Evolutionary conservation across 495 filamentous ascomycete genomes (phyloP).

Genomic region (Aspergillus sclerotiicarbonarius): DNA sequence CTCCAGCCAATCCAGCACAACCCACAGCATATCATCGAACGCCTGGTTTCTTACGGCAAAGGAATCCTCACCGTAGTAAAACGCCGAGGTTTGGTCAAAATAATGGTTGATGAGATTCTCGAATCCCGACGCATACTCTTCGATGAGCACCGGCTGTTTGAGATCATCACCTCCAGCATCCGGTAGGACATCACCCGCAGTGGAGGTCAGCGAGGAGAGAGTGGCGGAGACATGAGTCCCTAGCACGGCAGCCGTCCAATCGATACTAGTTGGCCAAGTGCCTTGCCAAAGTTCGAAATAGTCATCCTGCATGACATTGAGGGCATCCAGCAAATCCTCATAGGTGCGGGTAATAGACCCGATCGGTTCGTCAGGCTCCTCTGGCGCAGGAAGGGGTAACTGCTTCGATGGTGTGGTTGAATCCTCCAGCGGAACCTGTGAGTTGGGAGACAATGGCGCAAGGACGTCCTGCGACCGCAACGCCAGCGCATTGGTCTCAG

Average conservation of each 20-base stretch:
- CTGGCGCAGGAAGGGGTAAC: conserved; percentile 9
- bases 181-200: conserved; percentile 26
- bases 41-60: conserved; percentile 75
- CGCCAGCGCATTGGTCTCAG: conserved; percentile 31
- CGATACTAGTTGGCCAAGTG: conserved; percentile 82
- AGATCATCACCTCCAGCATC: conserved; percentile 25
- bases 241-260: conserved; percentile 92
- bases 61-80: conserved; percentile 85
- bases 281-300: conserved; percentile 78
- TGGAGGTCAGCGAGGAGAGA: conserved; percentile 59
- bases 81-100: conserved; percentile 69
- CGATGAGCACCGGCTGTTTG: conserved; percentile 5
- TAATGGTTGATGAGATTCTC: conserved; percentile 81
- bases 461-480: conserved; percentile 28
- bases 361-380: conserved; percentile 6
- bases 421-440: conserved; percentile 16
- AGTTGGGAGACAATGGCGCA: conserved; percentile 11
- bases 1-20: conserved; percentile 90
- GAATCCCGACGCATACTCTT: conserved; percentile 42
- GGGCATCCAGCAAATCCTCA: conserved; percentile 52
- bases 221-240: conserved; percentile 75
- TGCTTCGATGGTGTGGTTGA: conserved; percentile 8
- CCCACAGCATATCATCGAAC: conserved; percentile 97
- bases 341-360: conserved; percentile 28
- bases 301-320: conserved; percentile 70